Conservation (phyloP, 139 green algal species). For the Limnomonas spitsbergensis region DNA sequence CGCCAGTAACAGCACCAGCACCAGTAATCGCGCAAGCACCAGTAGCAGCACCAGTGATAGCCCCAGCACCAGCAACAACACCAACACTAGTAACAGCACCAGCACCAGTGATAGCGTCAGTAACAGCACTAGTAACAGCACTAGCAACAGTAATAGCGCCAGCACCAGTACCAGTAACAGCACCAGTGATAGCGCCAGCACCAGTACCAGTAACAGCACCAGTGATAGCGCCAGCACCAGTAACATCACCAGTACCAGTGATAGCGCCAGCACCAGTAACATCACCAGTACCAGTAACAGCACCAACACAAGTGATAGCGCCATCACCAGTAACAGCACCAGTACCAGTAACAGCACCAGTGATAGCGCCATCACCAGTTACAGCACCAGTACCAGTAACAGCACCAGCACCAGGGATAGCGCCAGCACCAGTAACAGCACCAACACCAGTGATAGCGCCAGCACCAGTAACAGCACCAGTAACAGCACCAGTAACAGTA, state of each 20-base stretch:
- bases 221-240: conserved; percentile 14
- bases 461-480: background rate
- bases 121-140: too few relatives aligned
- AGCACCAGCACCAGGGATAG: background rate
- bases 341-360: conserved; percentile 2
- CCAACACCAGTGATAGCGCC: background rate
- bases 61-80: conserved; percentile 15
- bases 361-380: background rate
- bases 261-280: background rate
- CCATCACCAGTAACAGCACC: background rate
- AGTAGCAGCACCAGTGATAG: background rate
- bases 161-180: too few relatives aligned
- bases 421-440: background rate
- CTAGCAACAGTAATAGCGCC: background rate
- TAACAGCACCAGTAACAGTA: background rate
- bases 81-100: background rate
- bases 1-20: background rate
- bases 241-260: background rate
- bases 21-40: background rate
- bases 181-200: too few relatives aligned
- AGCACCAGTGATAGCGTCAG: too few relatives aligned
- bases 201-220: background rate
- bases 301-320: too few relatives aligned
- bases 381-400: conserved; percentile 1
- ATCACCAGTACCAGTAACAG: background rate